These are phyloP conservation scores for Hymenochaete sp. DNA, from an alignment of 1,284 basidiomycete species.

Conservation along the genomic window DNA sequence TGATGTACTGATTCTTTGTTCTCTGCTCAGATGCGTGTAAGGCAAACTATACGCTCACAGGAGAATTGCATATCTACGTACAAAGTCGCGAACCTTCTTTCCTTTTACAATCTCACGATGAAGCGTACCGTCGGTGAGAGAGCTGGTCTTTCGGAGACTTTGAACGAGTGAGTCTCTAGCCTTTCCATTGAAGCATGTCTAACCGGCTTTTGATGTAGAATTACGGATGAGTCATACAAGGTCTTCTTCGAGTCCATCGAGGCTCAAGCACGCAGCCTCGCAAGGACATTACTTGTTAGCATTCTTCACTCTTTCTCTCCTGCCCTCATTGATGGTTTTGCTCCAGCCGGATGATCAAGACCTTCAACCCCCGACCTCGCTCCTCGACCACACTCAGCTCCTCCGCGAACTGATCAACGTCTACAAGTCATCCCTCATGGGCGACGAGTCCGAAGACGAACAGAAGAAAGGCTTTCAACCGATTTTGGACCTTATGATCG, in stretches of 20 bases:
- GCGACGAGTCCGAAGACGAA: constrained; percentile 43
- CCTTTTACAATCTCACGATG: constrained; percentile 94
- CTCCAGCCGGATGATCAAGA: constrained; percentile 65
- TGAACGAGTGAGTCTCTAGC: constrained; percentile 64
- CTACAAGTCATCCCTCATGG: constrained; percentile 74
- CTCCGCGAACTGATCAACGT: constrained; percentile 84
- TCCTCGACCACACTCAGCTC: constrained; percentile 77
- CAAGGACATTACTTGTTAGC: constrained; percentile 64
- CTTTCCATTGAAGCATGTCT: background rate
- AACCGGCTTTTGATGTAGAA: constrained; percentile 37
- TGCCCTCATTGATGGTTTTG: background rate
- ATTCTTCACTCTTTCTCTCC: background rate
- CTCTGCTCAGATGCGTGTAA: constrained; percentile 60
- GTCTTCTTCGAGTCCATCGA: constrained; percentile 83
- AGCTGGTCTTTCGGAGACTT: constrained; percentile 66
- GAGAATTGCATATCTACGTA: constrained; percentile 89
- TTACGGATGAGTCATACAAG: constrained; percentile 72
- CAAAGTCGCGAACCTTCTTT: constrained; percentile 87
- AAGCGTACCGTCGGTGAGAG: constrained; percentile 78
- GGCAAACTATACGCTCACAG: constrained; percentile 88
- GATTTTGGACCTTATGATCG: constrained; percentile 74
- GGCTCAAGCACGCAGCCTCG: constrained; percentile 67
- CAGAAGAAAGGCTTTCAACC: constrained; percentile 51
- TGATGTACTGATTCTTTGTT: constrained; percentile 7
- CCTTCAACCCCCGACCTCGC: constrained; percentile 65